These are phyloP conservation scores for Mortierella sp. DNA, from an alignment of 371 early-diverging fungal species.

Conservation along the genomic window DNA sequence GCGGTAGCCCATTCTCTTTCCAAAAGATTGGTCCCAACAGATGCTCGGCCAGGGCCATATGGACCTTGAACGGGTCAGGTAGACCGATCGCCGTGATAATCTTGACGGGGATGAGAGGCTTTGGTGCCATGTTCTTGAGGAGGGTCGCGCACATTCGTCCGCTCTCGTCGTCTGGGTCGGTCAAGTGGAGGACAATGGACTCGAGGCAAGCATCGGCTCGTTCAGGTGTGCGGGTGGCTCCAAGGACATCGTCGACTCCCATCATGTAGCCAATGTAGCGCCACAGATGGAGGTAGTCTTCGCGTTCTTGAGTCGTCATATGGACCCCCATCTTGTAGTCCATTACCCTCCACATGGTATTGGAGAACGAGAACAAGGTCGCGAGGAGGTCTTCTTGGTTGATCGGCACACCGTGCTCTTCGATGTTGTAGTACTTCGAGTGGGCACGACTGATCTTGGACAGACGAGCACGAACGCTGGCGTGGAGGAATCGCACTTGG, in stretches of 20 bases:
- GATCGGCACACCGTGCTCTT: conserved; percentile 43
- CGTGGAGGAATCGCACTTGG: conserved; percentile 38
- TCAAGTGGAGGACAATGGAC: conserved; percentile 28
- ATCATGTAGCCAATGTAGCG: conserved; percentile 44
- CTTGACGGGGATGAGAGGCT: neutral
- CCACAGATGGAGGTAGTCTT: conserved; percentile 48
- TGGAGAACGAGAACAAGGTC: conserved; percentile 37
- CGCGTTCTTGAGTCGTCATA: conserved; percentile 31
- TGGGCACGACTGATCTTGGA: conserved; percentile 23
- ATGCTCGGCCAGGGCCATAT: conserved; percentile 32
- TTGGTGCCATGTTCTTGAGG: conserved; percentile 5
- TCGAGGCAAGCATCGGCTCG: conserved; percentile 28
- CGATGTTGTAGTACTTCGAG: conserved; percentile 35
- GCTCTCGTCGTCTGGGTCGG: conserved; percentile 16
- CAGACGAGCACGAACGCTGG: conserved; percentile 32
- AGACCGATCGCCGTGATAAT: conserved; percentile 1
- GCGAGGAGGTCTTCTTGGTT: conserved; percentile 49
- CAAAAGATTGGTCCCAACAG: conserved; percentile 33
- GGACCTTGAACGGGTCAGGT: conserved; percentile 29
- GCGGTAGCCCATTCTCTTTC: conserved; percentile 22
- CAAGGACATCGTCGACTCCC: conserved; percentile 38
- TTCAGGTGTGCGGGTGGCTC: conserved; percentile 1
- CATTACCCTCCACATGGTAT: conserved; percentile 34
- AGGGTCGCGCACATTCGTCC: conserved; percentile 18
- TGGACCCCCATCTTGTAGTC: conserved; percentile 24